phyloP scores from a whole-genome alignment of 345 rosid species.

The Hirschfeldia incana region DNA sequence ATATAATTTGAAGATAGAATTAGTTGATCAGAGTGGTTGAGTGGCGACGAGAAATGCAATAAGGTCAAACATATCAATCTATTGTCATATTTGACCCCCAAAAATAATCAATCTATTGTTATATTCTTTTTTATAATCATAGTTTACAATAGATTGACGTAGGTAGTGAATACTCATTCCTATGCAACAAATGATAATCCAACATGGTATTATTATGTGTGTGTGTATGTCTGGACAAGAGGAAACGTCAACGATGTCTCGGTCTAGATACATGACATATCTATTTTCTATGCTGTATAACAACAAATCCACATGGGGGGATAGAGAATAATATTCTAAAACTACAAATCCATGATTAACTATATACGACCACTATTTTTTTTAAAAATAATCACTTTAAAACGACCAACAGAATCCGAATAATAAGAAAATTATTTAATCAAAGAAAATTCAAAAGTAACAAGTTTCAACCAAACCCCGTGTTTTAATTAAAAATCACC shows the following conservation, averaged over 20 bases:
- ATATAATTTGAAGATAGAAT: not conserved
- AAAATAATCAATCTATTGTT: not conserved
- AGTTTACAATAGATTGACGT: not conserved
- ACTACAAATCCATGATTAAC: not conserved
- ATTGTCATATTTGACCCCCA: not conserved
- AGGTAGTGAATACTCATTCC: not conserved
- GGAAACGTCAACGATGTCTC: slow-evolving; percentile 20
- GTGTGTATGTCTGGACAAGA: not conserved
- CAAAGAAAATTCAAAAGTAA: not conserved
- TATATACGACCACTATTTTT: no score
- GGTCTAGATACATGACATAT: slow-evolving; percentile 7
- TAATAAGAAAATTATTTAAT: not conserved
- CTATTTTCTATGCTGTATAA: not conserved
- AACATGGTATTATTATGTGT: not conserved
- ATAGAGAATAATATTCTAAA: not conserved
- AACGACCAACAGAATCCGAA: slow-evolving; percentile 17
- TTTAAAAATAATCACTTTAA: no score
- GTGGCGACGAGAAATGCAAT: not conserved
- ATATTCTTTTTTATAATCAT: not conserved
- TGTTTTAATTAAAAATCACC: not conserved
- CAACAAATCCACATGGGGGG: slow-evolving; percentile 1
- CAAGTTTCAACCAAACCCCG: not conserved
- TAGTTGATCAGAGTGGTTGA: not conserved
- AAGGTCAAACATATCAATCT: not conserved
- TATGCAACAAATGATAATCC: not conserved